Percentiles rank a stretch among this genome's conserved stretches.
phyloP scores from a whole-genome alignment of 2,329 filamentous ascomycete genomes.

The Scleromitrula shiraiana region DNA sequence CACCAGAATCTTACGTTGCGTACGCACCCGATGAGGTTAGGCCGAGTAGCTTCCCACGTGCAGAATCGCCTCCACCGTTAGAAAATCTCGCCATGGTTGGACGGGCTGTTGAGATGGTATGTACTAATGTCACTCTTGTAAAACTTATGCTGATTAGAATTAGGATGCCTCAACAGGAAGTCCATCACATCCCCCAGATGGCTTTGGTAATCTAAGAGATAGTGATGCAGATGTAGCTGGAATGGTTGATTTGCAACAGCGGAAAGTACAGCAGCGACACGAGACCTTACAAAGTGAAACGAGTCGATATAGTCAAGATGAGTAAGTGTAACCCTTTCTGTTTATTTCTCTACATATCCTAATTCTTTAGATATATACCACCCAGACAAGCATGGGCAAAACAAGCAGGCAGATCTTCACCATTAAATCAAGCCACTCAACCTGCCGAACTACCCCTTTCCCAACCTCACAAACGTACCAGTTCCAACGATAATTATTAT shows the following conservation, averaged over 20 bases:
- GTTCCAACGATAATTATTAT: conserved; percentile 55
- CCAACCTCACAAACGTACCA: conserved; percentile 25
- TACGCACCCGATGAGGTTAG: conserved; percentile 19
- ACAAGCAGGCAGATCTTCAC: conserved; percentile 37
- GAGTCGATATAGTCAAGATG: conserved; percentile 65
- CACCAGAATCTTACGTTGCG: conserved; percentile 17
- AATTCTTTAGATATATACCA: conserved; percentile 39
- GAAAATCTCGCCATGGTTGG: conserved; percentile 41
- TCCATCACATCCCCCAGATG: conserved; percentile 34
- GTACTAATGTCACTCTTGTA: neutral
- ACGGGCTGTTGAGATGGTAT: conserved; percentile 66
- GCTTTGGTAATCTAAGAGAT: conserved; percentile 43
- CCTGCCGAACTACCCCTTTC: conserved; percentile 33
- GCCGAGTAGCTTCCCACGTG: conserved; percentile 43
- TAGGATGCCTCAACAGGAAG: conserved; percentile 55
- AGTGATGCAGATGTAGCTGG: conserved; percentile 66
- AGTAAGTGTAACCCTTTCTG: conserved; percentile 49
- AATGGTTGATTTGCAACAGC: conserved; percentile 64
- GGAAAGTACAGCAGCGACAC: conserved; percentile 35
- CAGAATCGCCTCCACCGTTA: conserved; percentile 57
- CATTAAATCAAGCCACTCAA: conserved; percentile 33
- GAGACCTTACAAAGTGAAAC: conserved; percentile 53
- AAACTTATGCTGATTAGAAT: neutral
- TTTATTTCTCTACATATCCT: conserved; percentile 9
- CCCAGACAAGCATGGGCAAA: conserved; percentile 47